Base-by-base conservation (phyloP, 768 basidiomycete genomes). In the Auriscalpium orientale region DNA sequence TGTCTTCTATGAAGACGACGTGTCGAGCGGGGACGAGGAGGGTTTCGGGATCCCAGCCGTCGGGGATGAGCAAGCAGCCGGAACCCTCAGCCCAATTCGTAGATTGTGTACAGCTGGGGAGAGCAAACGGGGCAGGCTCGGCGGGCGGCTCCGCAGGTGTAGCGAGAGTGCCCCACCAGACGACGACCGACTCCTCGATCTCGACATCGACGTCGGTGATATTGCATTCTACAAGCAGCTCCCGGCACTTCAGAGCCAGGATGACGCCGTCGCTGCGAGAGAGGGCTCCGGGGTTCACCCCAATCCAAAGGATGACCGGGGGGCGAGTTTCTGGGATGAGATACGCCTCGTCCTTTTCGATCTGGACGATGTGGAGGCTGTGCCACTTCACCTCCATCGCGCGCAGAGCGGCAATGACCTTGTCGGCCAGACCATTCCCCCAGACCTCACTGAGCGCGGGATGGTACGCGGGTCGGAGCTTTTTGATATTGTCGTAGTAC, bases 301-400 rank as follows among this genome's bases (percentile, higher is more conserved):
- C 73, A 28, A 72, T 67, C 68, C 67, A 71, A 52, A 73, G 40
- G 53, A 72, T 52, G 56, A 69, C 64, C 38, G 56, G 56, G 33
- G 46, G 43, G 48, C 59, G 55, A 49, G 4, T 3, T 28, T 7
- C 64, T 37, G 56, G 56, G 43, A 37, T 46, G 49, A 57, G 53
- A 47, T 58, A 46, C 38, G 61, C 58, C 33, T 49, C 60, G 34
- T 3, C 52, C 22, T 56, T 43, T 20, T 44, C 58, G 37, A 65
- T 56, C 46, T 65, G 60, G 44, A 64, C 51, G 16, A 62, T 35
- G 37, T 64, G 60, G 34, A 58, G 54, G 53, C 57, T 66, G 10
- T 60, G 66, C 40, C 46, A 64, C 22, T 54, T 12, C 15, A 66
- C 65, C 34, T 51, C 21, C 40, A 18, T 21, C 12, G 51, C 48